Evolutionary conservation across 73 alveolate species (phyloP), one percentile per base, ranked within the genome.

Genomic region (Paramecium sexaurelia): DNA sequence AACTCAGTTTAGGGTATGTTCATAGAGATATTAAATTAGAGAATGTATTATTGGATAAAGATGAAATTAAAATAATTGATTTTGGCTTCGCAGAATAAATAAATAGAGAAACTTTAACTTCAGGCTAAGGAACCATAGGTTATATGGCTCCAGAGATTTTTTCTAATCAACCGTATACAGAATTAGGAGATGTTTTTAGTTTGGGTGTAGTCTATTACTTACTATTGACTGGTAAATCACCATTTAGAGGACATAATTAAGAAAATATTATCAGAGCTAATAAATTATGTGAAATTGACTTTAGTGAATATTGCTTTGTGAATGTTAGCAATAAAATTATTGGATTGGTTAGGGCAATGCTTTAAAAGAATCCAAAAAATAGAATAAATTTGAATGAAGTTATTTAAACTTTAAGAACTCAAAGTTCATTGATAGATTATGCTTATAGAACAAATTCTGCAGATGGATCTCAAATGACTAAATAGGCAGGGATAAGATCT

Each of bases 121-220:
- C 73, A 85, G 71, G 93, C 6, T 91, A 75, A n/a, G 98, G 98
- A 10, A 90, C 97, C 7, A 41, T 85, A n/a, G 94, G 93, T 6
- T 95, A 92, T 75, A 86, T 93, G 41, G 96, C 98, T 9, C 98
- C 98, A 61, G 98, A 95, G 82, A 91, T 95, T 10, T 95, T 92
- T 51, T 15, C 32, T 5, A 89, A 91, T 75, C 27, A 75, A 35
- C 93, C 96, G 15, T 95, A 94, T 86, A 78, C 94, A 39, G 91
- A 75, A 85, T 66, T 86, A 85, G 93, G 92, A 51, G 98, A 95
- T 95, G 92, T 95, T 55, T 95, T 92, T 92, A 92, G 96, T 20
- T 66, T 94, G 17, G 98, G 98, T 6, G 78, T 93, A 26, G 55
- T 93, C 10, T 39, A 91, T 32, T 95, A 95, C 69, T 39, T 27